Conservation (phyloP, 306 rosid species). For the Dicorynia guianensis region DNA sequence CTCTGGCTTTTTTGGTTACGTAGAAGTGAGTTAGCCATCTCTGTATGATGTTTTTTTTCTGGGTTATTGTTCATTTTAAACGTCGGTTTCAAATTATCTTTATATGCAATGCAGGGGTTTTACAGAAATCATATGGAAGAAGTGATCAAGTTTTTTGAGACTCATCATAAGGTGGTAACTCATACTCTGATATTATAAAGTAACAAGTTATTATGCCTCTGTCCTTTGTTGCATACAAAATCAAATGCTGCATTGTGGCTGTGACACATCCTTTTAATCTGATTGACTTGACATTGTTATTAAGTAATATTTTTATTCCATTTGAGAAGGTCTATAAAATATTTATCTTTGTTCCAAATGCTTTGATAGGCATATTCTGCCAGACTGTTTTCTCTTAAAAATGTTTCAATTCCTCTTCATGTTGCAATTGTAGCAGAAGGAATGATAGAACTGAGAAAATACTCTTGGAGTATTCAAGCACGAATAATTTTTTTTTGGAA, state of each 20-base stretch:
- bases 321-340: conserved; percentile 10
- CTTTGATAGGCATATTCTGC: neutral
- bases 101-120: conserved; percentile 76
- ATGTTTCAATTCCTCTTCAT: neutral
- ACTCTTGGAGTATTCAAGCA: neutral
- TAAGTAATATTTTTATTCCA: conserved; percentile 18
- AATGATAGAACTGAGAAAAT: conserved; percentile 16
- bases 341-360: conserved; percentile 1
- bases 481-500: conserved; percentile 11
- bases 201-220: neutral
- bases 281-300: neutral
- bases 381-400: neutral
- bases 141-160: conserved; percentile 95
- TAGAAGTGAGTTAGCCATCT: conserved; percentile 71
- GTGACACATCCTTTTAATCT: neutral
- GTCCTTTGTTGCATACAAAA: conserved; percentile 8
- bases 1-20: conserved; percentile 98
- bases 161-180: conserved; percentile 84
- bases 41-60: conserved; percentile 32
- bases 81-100: conserved; percentile 29
- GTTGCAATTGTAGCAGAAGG: neutral
- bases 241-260: conserved; percentile 7
- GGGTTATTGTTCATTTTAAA: conserved; percentile 20
- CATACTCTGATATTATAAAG: neutral
- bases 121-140: conserved; percentile 99